Base-by-base conservation (phyloP, 495 filamentous ascomycete species). In the Aspergillus bertholletiae region DNA sequence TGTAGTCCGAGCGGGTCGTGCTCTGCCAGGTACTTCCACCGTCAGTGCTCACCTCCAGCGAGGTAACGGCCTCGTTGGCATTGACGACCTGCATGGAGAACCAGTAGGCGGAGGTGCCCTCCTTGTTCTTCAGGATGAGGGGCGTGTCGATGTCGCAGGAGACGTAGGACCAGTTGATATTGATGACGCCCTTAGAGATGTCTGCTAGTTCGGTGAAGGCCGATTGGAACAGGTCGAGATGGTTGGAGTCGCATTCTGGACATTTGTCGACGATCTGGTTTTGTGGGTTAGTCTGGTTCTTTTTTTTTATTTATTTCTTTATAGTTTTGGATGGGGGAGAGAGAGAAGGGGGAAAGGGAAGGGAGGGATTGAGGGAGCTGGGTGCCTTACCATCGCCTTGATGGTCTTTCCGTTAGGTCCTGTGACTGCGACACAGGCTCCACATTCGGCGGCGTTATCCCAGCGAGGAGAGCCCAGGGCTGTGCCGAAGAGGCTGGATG, bases 21-120 rank as follows among this genome's bases (percentile, higher is more conserved):
- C 54, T 45, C 60, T 75, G 61, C 81, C 81, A 86, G 13, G 71
- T 77, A 43, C 57, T 72, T 18, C 80, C 81, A 21, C 75, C 72
- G 58, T 85, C 76, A n/a, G 76, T 83, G 50, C 75, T 80, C 49
- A 84, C 79, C 56, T 86, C 80, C 15, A 86, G 65, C 26, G 62
- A 64, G n/a, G 66, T 50, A 7, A 84, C 75, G 1, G 73, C 67
- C 45, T 77, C 75, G 53, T 80, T 83, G 58, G 79, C 70, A 57
- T 85, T 85, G 47, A 80, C 68, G 8, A 82, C 78, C 63, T 84
- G 82, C 76, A 84, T 80, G 26, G 72, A 70, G 70, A 84, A 84
- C 79, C 75, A 78, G 62, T 75, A 77, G 28, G 63, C 59, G 6
- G 77, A 79, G 12, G 78, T 75, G 7, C 82, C 83, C 22, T 72